Evolutionary conservation across 225 moss, liverwort and hornwort species (phyloP), one percentile per base, ranked within the genome.

Genomic region (Polytrichum formosum): DNA sequence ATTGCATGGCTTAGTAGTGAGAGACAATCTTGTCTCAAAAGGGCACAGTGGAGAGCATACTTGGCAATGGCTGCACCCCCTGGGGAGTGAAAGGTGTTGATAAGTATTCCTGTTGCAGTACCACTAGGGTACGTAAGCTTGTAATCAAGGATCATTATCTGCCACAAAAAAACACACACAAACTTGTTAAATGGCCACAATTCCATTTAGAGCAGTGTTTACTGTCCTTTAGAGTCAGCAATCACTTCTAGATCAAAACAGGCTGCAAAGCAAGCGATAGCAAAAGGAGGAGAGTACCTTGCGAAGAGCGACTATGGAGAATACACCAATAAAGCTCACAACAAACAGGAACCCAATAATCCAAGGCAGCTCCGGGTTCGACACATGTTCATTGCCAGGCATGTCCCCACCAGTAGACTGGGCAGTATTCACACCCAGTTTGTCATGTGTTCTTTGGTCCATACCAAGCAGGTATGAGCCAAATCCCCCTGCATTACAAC

Each of bases 41-140:
- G 46, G 46, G 46, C 46, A 16, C 13, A 46, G 54, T 53, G 9
- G 58, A 66, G 60, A 63, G 72, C 75, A 7, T 81, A 93, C 93
- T 73, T 87, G 27, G 91, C 91, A 19, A 85, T 4, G 28, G 13
- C 71, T 5, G 73, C 81, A 23, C 93, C 90, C 67, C 73, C 46
- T 31, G 90, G 88, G 22, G 91, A 84, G 65, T 94, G 93, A 61
- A 94, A 94, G 70, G 90, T 91, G 84, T 91, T 94, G 73, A 94
- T 94, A 28, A 94, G 67, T 65, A 91, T 86, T 27, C 85, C 93
- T 5, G 91, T 94, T 28, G 93, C 93, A 7, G 91, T 82, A 58
- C 91, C 91, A 54, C 91, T 94, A 4, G 91, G 91, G 67, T 88
- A 93, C 23, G 63, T 83, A 20, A 94, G 88, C 61, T 74, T 90